Base-by-base conservation (phyloP, 768 basidiomycete species). In the Suillus subaureus region DNA sequence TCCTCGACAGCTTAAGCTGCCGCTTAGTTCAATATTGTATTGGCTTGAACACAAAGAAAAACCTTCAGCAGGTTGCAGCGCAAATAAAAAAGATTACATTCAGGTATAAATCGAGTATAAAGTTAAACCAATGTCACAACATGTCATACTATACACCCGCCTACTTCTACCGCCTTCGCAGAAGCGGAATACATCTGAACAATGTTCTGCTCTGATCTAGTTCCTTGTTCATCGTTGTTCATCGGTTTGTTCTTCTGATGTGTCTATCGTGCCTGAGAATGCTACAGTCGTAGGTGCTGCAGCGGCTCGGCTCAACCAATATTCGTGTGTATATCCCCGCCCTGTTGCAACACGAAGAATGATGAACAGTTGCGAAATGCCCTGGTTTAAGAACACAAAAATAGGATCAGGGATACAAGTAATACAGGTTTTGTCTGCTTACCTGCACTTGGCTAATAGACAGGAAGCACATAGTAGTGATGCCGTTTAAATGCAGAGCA, bases 341-440 rank as follows among this genome's bases (percentile, higher is more conserved):
- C 77, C 77, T n/a, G 68, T 65, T 7, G 73, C 72, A 42, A 77
- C 75, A n/a, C 77, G 74, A 37, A 73, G 61, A 40, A 77, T 68
- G 63, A 79, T 79, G 28, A 78, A 64, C 15, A 73, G 28, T 11
- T 74, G 72, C 1, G 75, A 68, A 47, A 77, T 74, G 18, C 64
- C 65, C 77, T 78, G 28, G 23, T 45, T 43, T 13, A 61, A 47
- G 2, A 42, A 47, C 16, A 49, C 43, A 21, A 31, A 16, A 6
- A 21, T 35, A 26, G 42, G 8, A 31, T 33, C 42, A 39, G n/a
- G 4, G 7, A 16, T 12, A 21, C 23, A 12, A 5, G 18, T 33
- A 6, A 21, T 11, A 5, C 31, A 21, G 8, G 18, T 11, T 54
- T 54, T 18, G 18, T 21, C 31, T 54, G 61, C 28, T 40, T n/a